Evolutionary conservation across 2,329 filamentous ascomycete species (phyloP).

Genomic region (Escovopsis weberi): DNA sequence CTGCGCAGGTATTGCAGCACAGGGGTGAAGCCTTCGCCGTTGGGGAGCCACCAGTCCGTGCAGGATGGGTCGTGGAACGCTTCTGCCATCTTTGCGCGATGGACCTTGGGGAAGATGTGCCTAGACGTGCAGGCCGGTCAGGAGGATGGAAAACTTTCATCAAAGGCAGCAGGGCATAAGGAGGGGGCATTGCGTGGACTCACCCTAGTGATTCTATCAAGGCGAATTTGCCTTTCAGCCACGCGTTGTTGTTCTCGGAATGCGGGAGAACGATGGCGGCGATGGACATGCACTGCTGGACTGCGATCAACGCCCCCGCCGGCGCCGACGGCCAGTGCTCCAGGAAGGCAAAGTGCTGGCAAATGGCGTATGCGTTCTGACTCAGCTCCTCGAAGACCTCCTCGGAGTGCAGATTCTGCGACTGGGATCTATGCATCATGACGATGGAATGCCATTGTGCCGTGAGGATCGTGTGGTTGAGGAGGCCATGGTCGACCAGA

Average conservation of each 20-base stretch:
- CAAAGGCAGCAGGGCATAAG: not conserved
- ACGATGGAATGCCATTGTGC: constrained; percentile 68
- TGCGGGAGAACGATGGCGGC: constrained; percentile 67
- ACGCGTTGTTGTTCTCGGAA: constrained; percentile 57
- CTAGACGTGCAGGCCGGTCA: constrained; percentile 28
- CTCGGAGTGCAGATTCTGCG: constrained; percentile 40
- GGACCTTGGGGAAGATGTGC: constrained; percentile 65
- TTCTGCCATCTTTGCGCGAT: constrained; percentile 61
- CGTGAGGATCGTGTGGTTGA: constrained; percentile 57
- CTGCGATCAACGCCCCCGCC: constrained; percentile 53
- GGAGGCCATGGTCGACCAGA: constrained; percentile 58
- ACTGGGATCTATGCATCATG: constrained; percentile 69
- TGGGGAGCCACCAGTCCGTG: constrained; percentile 77
- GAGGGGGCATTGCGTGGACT: constrained; percentile 15
- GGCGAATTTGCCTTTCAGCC: constrained; percentile 68
- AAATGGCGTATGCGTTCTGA: constrained; percentile 51
- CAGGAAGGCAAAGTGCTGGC: constrained; percentile 67
- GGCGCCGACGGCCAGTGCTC: constrained; percentile 57
- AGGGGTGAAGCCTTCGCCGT: constrained; percentile 60
- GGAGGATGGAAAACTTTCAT: not conserved
- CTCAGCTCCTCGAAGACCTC: constrained; percentile 39
- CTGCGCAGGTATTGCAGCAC: constrained; percentile 64
- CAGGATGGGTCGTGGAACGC: constrained; percentile 59
- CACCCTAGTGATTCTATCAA: constrained; percentile 67
- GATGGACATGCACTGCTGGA: constrained; percentile 64